Base-by-base conservation (phyloP, 176 grass and related monocot species). In the Elaeis guineensis region DNA sequence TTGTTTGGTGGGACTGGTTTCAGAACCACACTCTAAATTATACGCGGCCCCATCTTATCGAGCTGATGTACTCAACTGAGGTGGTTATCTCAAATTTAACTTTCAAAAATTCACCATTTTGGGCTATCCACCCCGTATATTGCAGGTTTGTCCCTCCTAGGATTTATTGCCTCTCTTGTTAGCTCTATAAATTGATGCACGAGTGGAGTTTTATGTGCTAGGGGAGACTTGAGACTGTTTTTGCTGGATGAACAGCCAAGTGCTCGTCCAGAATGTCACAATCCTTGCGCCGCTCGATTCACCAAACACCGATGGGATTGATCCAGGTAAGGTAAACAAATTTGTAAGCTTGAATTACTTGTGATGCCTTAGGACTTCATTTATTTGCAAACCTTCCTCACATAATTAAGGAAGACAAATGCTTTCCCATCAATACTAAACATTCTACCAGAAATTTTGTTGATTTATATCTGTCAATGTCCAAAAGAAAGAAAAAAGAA, bases 81-180 rank as follows among this genome's bases (percentile, higher is more conserved):
- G 61, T 92, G 60, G 75, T 98, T 72, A 98, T 98, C 75, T 86
- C 93, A 17, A 85, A 98, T 87, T 65, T 98, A 65, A 98, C 93
- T 12, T 92, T 98, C 67, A 79, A 73, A 30, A 83, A 89, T 57
- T 98, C 93, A 6, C 84, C 93, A 1, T 98, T 92, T 71, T 98
- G 87, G 87, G 83, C 89, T 61, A 92, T 98, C 66, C 93, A 92
- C 75, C 93, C 93, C 54, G 81, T 98, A 54, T 98, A 98, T 61
- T 92, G 86, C 72, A 89, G 93, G 93, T 98, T 78, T 62, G 70
- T 77, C 48, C 67, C 65, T 65, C 54, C 52, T 82, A 50, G 29
- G 24, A 26, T 77, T 56, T 84, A 53, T 9, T 63, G 67, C 69
- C 51, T 77, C 76, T 80, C 16, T 61, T 17, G 77, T 85, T 49